phyloP scores from a whole-genome alignment of 441 rosid species.

The Populus hybrid region DNA sequence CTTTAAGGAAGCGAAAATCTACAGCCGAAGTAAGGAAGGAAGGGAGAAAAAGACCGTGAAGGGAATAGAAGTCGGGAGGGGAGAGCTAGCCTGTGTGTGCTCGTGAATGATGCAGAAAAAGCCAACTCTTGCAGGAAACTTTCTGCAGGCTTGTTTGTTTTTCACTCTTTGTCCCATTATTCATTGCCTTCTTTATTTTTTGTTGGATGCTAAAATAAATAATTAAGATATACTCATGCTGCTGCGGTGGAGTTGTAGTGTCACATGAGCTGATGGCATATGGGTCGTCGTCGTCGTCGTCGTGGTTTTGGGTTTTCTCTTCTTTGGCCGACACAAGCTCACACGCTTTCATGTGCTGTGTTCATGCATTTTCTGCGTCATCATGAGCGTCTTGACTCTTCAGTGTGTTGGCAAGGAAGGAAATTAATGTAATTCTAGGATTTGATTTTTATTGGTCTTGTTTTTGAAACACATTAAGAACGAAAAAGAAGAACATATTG shows the following conservation, averaged over 20 bases:
- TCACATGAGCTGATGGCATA: slow-evolving; percentile 5
- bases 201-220: not conserved
- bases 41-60: too few species aligned
- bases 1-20: not conserved
- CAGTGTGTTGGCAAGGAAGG: too few species aligned
- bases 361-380: not conserved
- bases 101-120: not conserved
- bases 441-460: too few species aligned
- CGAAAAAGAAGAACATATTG: too few species aligned
- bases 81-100: not conserved
- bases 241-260: not conserved
- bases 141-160: not conserved
- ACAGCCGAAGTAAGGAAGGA: too few species aligned
- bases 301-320: not conserved
- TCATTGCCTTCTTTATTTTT: not conserved
- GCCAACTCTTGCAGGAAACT: not conserved
- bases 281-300: too few species aligned
- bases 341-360: not conserved
- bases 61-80: not conserved
- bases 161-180: not conserved
- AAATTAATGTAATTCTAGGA: too few species aligned
- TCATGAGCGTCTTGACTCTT: too few species aligned
- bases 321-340: slow-evolving; percentile 6
- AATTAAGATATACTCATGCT: not conserved
- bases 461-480: too few species aligned